Base-by-base conservation (phyloP, 2,329 filamentous ascomycete species). In the Neospermospora avenae region DNA sequence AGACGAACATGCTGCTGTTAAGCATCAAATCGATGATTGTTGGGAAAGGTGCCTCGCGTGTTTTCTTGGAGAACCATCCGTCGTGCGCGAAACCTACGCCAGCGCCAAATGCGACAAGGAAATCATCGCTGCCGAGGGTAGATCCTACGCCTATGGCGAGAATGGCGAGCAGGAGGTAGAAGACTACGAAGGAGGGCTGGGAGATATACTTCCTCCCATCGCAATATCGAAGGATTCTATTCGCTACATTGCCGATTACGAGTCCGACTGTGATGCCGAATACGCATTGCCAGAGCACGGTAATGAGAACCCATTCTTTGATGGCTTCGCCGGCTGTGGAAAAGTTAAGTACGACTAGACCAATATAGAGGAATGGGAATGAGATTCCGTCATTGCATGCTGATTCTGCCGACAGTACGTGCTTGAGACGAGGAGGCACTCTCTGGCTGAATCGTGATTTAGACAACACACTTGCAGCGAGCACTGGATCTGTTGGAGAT, bases 311-410 rank as follows among this genome's bases (percentile, higher is more conserved):
- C 77, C 79, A 84, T 52, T 81, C 75, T 62, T 78, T 80, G 60
- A 81, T 54, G 0, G 79, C 76, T 3, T 72, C 73, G 3, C 70
- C 74, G 2, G 72, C 60, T 1, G 72, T 75, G 3, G 67, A 63
- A 34, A 77, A 70, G 7, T 76, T 77, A 6, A 82, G 67, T 20
- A 78, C 70, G 52, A 75, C 77, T 0, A 84, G 67, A 0, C 80
- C 81, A n/a, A 80, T 69, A 65, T 82, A 84, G 1, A 84, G 70
- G 66, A 84, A 84, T 0, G 81, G 81, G 61, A 84, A 84, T 0
- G 79, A 80, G 4, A 81, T 73, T 8, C 79, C 82, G 62, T 84
- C 81, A 59, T 84, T 84, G 66, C 79, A 82, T 1, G 80, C 82
- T 44, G 77, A 80, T 64, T 84, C 82, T 0, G 81, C 81, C 18